A percentile compares a stretch with the other conserved stretches of the same genome.
Conservation (phyloP, 2,329 filamentous ascomycete genomes). For the Tolypocladium inflatum region DNA sequence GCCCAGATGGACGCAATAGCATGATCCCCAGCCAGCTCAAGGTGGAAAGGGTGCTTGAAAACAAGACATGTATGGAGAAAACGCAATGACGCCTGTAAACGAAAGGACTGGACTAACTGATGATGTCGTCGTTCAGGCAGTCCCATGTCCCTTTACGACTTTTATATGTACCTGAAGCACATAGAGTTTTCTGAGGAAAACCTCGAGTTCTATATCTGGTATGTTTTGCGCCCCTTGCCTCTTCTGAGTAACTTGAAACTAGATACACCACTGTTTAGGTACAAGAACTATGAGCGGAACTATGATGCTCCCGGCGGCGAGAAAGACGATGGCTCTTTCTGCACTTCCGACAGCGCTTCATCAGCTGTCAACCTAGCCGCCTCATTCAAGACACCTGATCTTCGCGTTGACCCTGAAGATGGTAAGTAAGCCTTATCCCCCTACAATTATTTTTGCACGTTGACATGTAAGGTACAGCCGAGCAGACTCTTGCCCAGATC, state of each 20-base stretch:
- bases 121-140: conserved; percentile 20
- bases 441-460: neutral
- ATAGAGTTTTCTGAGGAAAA: conserved; percentile 40
- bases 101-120: neutral
- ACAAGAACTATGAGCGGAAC: conserved; percentile 30
- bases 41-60: conserved; percentile 35
- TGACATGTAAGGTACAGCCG: neutral
- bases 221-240: conserved; percentile 3
- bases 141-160: conserved; percentile 39
- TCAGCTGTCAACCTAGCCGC: too few relatives aligned
- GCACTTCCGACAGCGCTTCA: neutral
- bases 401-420: neutral
- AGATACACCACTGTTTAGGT: conserved; percentile 17
- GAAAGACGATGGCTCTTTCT: neutral
- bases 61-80: conserved; percentile 30
- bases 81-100: too few relatives aligned
- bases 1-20: conserved; percentile 21
- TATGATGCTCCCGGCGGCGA: neutral
- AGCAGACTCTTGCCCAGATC: neutral
- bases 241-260: neutral
- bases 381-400: neutral
- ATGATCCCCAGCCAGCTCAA: conserved; percentile 15
- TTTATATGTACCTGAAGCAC: conserved; percentile 41
- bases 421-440: neutral
- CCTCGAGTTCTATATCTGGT: conserved; percentile 41